Evolutionary conservation across 345 rosid species (phyloP), one percentile per base, ranked within the genome.

Genomic region (Balakata baccata): DNA sequence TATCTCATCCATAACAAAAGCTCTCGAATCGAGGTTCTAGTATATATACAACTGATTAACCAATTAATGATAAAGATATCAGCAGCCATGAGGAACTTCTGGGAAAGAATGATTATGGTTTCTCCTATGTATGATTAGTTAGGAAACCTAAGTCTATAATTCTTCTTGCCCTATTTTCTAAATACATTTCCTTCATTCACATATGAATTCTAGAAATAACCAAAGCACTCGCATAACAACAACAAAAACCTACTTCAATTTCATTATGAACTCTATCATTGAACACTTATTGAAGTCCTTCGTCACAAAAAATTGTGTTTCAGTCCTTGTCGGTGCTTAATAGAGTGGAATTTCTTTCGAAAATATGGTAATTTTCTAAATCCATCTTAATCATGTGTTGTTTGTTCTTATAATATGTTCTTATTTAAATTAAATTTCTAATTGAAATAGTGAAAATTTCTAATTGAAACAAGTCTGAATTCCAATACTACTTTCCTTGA

Each of bases 191-290:
- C 14, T 59, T 12, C 37, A 23, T 59, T 17, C 37, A 12, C 4
- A 59, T 59, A 16, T 4, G 16, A 59, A 1, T 23, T 34, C 39
- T 0, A 39, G 47, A 38, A 20, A 65, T 23, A 66, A 12, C 2
- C 38, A 45, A 66, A 20, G 56, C n/a, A 67, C 29, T 39, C 69
- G 47, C 20, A 23, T 1, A 43, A 43, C 47, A 43, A 43, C 34
- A 29, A 29, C 2, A n/a, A 9, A 43, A 43, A 43, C 23, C 18
- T 17, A 22, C 10, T 53, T 69, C 25, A 7, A 12, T 54, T 76
- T 17, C 85, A 92, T 95, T 77, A 83, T 90, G 97, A 75, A 81
- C 71, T 63, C 85, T n/a, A 74, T 85, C 10, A 84, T 92, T 49
- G 92, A 87, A 17, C 89, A n/a, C n/a, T n/a, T n/a, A n/a, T n/a